Evolutionary conservation across 1,284 basidiomycete genomes (phyloP).

Genomic region (Lentinula novae-zelandiae): DNA sequence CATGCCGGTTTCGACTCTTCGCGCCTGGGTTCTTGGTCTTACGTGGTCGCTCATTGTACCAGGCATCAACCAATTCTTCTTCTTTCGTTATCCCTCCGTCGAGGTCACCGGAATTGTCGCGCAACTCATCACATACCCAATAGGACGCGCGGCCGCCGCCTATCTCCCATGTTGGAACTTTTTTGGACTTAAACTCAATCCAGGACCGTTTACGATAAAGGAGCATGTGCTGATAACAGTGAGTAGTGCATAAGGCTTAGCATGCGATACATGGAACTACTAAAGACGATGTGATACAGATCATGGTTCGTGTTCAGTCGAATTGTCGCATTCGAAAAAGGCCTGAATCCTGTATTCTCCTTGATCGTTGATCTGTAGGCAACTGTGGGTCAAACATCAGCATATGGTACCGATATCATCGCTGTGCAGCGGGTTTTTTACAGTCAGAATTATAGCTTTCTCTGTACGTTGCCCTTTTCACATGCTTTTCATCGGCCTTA

Average conservation of each 20-base stretch:
- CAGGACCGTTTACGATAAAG: conserved; percentile 42
- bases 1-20: conserved; percentile 52
- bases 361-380: conserved; percentile 21
- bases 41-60: conserved; percentile 49
- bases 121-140: conserved; percentile 43
- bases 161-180: conserved; percentile 39
- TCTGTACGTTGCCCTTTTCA: conserved; percentile 27
- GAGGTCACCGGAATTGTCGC: conserved; percentile 40
- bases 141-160: conserved; percentile 39
- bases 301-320: conserved; percentile 53
- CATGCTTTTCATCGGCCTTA: background rate
- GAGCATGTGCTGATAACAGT: conserved; percentile 34
- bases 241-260: conserved; percentile 1
- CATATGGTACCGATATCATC: conserved; percentile 58
- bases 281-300: conserved; percentile 17
- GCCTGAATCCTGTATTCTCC: background rate
- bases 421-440: conserved; percentile 61
- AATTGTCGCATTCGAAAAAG: background rate
- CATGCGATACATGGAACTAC: background rate
- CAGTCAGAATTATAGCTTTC: conserved; percentile 44
- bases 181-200: conserved; percentile 41
- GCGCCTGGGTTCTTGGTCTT: conserved; percentile 48
- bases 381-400: conserved; percentile 36
- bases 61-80: conserved; percentile 54
- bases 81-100: conserved; percentile 48